Evolutionary conservation across 257 asterid genomes (phyloP).

Genomic region (Scutellaria galericulata): DNA sequence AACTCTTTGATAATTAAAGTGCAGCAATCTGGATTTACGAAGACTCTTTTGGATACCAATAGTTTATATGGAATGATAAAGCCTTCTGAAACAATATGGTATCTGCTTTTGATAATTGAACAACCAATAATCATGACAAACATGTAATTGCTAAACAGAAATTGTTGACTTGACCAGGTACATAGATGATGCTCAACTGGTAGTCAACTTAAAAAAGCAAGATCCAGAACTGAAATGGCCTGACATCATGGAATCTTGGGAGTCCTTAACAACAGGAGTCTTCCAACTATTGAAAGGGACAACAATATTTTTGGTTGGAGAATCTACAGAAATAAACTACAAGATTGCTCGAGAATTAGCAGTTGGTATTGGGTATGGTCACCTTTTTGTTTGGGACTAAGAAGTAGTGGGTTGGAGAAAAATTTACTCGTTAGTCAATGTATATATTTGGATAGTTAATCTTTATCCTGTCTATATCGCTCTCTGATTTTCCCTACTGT

Average conservation of each 20-base stretch:
- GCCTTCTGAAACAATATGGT: conserved; percentile 96
- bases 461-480: conserved; percentile 15
- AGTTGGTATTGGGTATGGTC: conserved; percentile 81
- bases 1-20: conserved; percentile 68
- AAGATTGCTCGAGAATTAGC: conserved; percentile 88
- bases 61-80: conserved; percentile 76
- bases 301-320: conserved; percentile 84
- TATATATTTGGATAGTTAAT: background rate
- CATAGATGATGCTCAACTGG: conserved; percentile 81
- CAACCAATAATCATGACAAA: background rate
- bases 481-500: background rate
- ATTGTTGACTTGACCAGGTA: conserved; percentile 58
- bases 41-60: conserved; percentile 71
- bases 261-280: conserved; percentile 77
- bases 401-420: conserved; percentile 11
- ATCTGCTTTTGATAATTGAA: conserved; percentile 15
- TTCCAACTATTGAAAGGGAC: conserved; percentile 78
- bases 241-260: conserved; percentile 95
- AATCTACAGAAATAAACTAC: conserved; percentile 82
- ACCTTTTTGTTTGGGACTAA: conserved; percentile 29
- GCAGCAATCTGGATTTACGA: conserved; percentile 55
- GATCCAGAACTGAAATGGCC: conserved; percentile 87
- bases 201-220: conserved; percentile 85
- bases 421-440: background rate
- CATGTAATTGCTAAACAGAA: background rate